Evolutionary conservation across 2,329 filamentous ascomycete genomes (phyloP), one percentile per base, ranked within the genome.

Genomic region (Biscogniauxia mediterranea): DNA sequence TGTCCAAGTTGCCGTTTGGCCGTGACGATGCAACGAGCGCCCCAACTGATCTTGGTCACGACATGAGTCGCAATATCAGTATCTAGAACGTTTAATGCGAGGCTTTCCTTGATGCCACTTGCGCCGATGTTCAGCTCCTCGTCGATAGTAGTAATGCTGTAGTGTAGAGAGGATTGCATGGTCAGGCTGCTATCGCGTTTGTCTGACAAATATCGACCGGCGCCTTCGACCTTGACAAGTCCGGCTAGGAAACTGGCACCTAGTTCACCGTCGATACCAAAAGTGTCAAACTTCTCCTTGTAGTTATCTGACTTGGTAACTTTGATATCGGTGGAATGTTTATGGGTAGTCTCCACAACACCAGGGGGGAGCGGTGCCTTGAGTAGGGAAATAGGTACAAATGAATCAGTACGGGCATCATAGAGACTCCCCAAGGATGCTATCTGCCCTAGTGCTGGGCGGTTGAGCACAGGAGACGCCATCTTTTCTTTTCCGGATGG

Each of bases 401-500:
- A 60, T 5, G 55, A 25, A 32, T 60, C 55, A 20, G 26, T 60
- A 32, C 26, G 38, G 20, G 25, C 42, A 46, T 60, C 52, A 49
- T 63, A 63, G 15, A 63, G 52, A 6, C 51, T 25, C 17, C 61
- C 58, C 9, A 62, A 19, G 42, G 60, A 52, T 19, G 55, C 52
- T 2, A 26, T n/a, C 23, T 62, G 55, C 8, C 61, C 61, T n/a
- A 63, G 26, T 3, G 58, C 58, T 6, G 61, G 57, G n/a, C 61
- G 58, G 20, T 55, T 54, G 26, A 46, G 38, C 15, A 46, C 15
- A n/a, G 38, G 13, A 11, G 38, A 46, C 17, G 38, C 38, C 38
- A 46, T 46, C 15, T 17, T 46, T 23, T 23, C 5, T 23, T 23
- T 23, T 3, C 38, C 15, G 13, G 17, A n/a, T n/a, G 38, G 13